Percentiles rank a stretch among this genome's conserved stretches.
Conservation (phyloP, 306 rosid species). For the Cucurbita pepo region DNA sequence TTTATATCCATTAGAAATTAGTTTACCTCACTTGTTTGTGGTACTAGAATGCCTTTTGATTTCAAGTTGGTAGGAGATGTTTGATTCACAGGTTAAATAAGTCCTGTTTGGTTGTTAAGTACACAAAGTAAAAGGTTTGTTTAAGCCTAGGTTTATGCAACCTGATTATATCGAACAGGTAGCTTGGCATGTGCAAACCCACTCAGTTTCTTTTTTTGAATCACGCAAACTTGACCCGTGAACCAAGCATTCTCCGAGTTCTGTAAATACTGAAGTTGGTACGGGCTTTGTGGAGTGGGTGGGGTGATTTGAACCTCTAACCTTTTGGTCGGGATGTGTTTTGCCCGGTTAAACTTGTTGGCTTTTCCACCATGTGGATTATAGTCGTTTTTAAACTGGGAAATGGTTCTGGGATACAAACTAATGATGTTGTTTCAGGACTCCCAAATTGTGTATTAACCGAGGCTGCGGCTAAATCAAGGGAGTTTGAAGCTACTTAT, state of each 20-base stretch:
- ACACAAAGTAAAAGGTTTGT: neutral
- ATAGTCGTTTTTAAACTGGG: neutral
- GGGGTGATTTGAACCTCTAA: no score
- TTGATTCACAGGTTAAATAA: neutral
- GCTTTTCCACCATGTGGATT: neutral
- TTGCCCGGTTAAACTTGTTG: no score
- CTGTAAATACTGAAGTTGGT: no score
- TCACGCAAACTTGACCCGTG: neutral
- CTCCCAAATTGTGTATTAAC: slow-evolving; percentile 54
- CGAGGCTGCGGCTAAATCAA: slow-evolving; percentile 66
- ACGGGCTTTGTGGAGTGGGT: no score
- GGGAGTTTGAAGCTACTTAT: slow-evolving; percentile 64
- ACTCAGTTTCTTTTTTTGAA: neutral
- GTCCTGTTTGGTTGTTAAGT: neutral
- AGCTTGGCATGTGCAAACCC: neutral
- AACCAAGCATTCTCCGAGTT: no score
- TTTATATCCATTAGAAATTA: neutral
- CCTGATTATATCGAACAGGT: neutral
- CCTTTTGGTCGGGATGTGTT: no score
- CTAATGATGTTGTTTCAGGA: slow-evolving; percentile 12
- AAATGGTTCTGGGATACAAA: neutral
- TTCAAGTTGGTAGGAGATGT: neutral
- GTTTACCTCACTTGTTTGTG: neutral
- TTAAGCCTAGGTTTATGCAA: neutral
- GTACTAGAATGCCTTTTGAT: neutral